Conservation (phyloP, 345 rosid genomes). For the Mercurialis annua region DNA sequence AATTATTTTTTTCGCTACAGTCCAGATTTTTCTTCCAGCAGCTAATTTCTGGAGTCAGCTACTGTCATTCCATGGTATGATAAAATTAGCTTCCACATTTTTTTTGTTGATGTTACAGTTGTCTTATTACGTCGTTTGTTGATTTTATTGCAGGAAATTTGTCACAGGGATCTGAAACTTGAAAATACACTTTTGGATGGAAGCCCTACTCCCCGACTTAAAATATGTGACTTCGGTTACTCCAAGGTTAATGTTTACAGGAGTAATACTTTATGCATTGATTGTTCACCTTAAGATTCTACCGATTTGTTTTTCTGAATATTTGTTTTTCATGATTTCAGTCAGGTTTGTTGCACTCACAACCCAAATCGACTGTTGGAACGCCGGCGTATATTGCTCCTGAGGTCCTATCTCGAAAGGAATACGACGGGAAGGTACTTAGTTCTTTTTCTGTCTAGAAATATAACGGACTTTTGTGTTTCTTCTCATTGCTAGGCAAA, state of each 20-base stretch:
- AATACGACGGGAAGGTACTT: conserved; percentile 71
- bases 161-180: conserved; percentile 59
- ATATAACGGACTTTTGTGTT: neutral
- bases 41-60: conserved; percentile 88
- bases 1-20: conserved; percentile 24
- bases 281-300: neutral
- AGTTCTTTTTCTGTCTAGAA: neutral
- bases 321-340: conserved; percentile 20
- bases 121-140: neutral
- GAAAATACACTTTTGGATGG: conserved; percentile 64
- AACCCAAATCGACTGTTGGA: conserved; percentile 72
- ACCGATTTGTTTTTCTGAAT: neutral
- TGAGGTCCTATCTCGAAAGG: conserved; percentile 59
- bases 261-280: neutral
- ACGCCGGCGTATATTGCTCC: conserved; percentile 81
- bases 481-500: neutral
- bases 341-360: conserved; percentile 66
- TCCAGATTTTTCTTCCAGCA: conserved; percentile 89
- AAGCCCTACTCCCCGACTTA: conserved; percentile 54
- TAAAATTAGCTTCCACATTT: neutral
- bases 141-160: conserved; percentile 44
- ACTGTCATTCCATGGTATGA: conserved; percentile 77
- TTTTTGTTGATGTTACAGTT: neutral
- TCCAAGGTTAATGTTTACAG: conserved; percentile 40
- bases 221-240: conserved; percentile 62